Conservation (phyloP, 495 filamentous ascomycete species). For the Penicillium lividum region DNA sequence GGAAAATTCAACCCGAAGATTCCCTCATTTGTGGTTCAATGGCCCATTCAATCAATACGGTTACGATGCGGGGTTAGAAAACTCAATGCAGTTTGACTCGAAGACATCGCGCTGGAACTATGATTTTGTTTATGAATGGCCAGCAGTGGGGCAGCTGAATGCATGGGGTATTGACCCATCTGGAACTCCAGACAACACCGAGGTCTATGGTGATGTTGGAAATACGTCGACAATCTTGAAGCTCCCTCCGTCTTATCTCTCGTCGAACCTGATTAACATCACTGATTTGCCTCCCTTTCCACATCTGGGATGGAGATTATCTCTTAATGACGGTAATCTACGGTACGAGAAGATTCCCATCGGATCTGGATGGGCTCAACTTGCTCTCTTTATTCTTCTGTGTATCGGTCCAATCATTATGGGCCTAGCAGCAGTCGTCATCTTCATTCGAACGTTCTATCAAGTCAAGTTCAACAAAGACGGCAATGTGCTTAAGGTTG, state of each 20-base stretch:
- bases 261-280: conserved; percentile 60
- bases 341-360: conserved; percentile 53
- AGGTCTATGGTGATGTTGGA: conserved; percentile 60
- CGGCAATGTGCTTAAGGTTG: conserved; percentile 43
- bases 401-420: conserved; percentile 54
- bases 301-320: conserved; percentile 57
- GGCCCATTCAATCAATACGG: conserved; percentile 69
- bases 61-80: conserved; percentile 63
- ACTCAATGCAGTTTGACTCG: conserved; percentile 55
- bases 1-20: conserved; percentile 43
- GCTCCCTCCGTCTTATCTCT: conserved; percentile 64
- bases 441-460: conserved; percentile 68
- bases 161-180: conserved; percentile 70
- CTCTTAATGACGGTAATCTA: conserved; percentile 56
- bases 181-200: conserved; percentile 61
- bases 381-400: conserved; percentile 58
- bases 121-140: conserved; percentile 66
- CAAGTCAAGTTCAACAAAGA: conserved; percentile 70
- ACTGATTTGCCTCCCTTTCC: conserved; percentile 56
- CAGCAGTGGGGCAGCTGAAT: conserved; percentile 63
- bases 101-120: conserved; percentile 58
- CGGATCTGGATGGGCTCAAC: conserved; percentile 57
- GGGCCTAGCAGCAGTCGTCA: conserved; percentile 51
- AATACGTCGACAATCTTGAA: conserved; percentile 60
- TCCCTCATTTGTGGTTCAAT: conserved; percentile 66